Evolutionary conservation across 306 rosid species (phyloP).

Genomic region (Albizia julibrissin): DNA sequence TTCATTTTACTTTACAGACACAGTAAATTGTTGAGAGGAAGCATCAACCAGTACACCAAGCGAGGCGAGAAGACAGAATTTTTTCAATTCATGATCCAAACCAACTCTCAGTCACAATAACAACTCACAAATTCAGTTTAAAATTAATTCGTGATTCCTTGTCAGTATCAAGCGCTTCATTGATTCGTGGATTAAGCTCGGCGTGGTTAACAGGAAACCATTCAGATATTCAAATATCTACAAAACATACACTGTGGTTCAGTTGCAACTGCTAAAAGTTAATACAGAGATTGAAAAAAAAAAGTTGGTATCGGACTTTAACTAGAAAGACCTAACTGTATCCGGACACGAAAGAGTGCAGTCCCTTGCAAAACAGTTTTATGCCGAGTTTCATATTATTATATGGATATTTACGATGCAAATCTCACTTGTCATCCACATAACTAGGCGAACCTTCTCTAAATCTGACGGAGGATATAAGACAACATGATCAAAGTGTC

Average conservation of each 20-base stretch:
- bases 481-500: constrained; percentile 52
- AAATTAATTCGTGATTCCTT: neutral
- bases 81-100: neutral
- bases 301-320: neutral
- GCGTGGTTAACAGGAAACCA: constrained; percentile 3
- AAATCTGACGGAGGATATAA: neutral
- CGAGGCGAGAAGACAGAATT: neutral
- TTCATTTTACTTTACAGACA: neutral
- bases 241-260: constrained; percentile 19
- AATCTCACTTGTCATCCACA: constrained; percentile 15
- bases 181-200: neutral
- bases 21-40: too few relatives aligned
- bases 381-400: constrained; percentile 8
- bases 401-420: neutral
- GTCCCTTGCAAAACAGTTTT: neutral
- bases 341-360: constrained; percentile 1
- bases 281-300: neutral
- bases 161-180: neutral
- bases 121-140: neutral
- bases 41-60: neutral
- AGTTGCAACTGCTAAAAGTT: constrained; percentile 16
- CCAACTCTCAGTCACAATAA: neutral
- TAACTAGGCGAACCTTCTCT: constrained; percentile 12
- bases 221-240: constrained; percentile 13
- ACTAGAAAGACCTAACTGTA: neutral